Evolutionary conservation across 2,329 filamentous ascomycete genomes (phyloP).

Genomic region (Aspergillus tubingensis): DNA sequence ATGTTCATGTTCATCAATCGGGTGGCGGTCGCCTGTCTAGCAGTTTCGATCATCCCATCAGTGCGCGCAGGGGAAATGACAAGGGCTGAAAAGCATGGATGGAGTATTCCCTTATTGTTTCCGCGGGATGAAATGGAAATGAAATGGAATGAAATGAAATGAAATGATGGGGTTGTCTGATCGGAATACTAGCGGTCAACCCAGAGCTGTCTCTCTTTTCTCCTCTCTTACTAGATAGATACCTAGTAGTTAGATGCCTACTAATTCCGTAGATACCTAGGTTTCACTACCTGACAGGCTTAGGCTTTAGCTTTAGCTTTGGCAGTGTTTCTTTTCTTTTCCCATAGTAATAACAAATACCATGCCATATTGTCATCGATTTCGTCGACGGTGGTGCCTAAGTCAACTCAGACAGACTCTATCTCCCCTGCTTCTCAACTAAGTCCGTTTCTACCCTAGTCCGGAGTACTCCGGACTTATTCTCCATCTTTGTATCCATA

Average conservation of each 20-base stretch:
- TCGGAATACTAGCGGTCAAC: conserved; percentile 7
- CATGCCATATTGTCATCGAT: not conserved
- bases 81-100: no score
- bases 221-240: no score
- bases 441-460: not conserved
- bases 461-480: not conserved
- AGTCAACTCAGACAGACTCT: not conserved
- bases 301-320: no score
- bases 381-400: not conserved
- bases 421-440: not conserved
- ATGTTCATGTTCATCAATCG: not conserved
- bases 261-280: no score
- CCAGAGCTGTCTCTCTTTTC: not conserved
- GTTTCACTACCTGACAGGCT: no score
- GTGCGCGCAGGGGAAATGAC: not conserved
- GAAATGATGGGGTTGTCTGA: not conserved
- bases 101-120: not conserved
- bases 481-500: not conserved
- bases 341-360: no score
- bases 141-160: no score
- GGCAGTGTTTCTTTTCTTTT: no score
- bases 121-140: no score
- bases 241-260: no score
- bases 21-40: not conserved
- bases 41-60: conserved; percentile 2